A percentile compares a stretch with the other conserved stretches of the same genome.
Conservation (phyloP, 495 filamentous ascomycete species). For the Aspergillus asperescens region DNA sequence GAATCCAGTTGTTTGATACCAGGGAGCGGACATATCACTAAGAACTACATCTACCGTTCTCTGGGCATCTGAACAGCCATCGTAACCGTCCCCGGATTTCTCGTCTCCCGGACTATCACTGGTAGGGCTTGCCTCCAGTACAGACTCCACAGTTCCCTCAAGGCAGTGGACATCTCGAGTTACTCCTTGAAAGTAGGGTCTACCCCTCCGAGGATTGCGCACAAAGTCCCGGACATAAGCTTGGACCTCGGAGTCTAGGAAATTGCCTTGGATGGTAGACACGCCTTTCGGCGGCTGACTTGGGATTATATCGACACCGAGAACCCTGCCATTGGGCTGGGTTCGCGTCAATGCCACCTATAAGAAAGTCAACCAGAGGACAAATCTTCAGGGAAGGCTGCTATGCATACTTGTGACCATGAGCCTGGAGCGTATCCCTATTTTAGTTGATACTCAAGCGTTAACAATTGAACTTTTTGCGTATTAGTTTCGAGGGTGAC, state of each 20-base stretch:
- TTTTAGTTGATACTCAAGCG: neutral
- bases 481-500: neutral
- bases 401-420: constrained; percentile 73
- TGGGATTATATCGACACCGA: constrained; percentile 92
- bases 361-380: neutral
- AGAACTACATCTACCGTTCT: constrained; percentile 86
- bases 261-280: constrained; percentile 90
- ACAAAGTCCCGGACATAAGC: constrained; percentile 70
- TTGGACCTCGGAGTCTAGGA: constrained; percentile 66
- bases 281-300: constrained; percentile 84
- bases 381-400: neutral
- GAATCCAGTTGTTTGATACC: constrained; percentile 70
- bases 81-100: neutral
- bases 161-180: constrained; percentile 12
- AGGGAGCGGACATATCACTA: constrained; percentile 98
- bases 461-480: neutral
- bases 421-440: constrained; percentile 90
- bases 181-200: constrained; percentile 29
- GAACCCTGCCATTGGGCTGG: constrained; percentile 65
- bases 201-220: constrained; percentile 56
- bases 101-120: neutral
- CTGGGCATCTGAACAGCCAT: constrained; percentile 13
- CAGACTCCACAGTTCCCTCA: neutral
- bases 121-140: constrained; percentile 3
- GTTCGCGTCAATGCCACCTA: constrained; percentile 76